Conservation (phyloP, 2,329 filamentous ascomycete genomes). For the Simplicillium aogashimaense region DNA sequence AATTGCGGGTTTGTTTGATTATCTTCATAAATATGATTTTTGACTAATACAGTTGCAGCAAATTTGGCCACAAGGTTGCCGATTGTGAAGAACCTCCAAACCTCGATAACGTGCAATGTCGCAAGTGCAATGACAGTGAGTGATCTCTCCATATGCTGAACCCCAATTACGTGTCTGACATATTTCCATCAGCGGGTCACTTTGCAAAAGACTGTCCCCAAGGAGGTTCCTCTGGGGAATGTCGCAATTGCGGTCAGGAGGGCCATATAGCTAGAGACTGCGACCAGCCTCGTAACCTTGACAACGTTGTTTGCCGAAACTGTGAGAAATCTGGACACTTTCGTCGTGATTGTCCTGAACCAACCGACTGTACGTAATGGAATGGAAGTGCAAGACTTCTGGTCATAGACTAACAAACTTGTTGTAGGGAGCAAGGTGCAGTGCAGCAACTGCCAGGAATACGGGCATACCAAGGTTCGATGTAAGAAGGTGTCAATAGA, state of each 20-base stretch:
- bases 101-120: slow-evolving; percentile 53
- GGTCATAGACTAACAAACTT: slow-evolving; percentile 9
- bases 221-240: slow-evolving; percentile 42
- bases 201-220: slow-evolving; percentile 55
- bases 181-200: slow-evolving; percentile 39
- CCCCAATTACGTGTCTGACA: slow-evolving; percentile 1
- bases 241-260: slow-evolving; percentile 54
- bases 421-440: slow-evolving; percentile 26
- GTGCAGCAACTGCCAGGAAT: slow-evolving; percentile 26
- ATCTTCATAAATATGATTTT: slow-evolving; percentile 1
- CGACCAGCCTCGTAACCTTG: slow-evolving; percentile 31
- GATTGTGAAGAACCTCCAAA: slow-evolving; percentile 52
- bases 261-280: slow-evolving; percentile 48
- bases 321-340: slow-evolving; percentile 53
- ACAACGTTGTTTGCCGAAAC: slow-evolving; percentile 46
- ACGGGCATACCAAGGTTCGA: slow-evolving; percentile 27
- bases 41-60: slow-evolving; percentile 16
- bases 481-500: slow-evolving; percentile 21
- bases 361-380: slow-evolving; percentile 26
- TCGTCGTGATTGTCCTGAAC: slow-evolving; percentile 52
- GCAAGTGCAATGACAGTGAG: slow-evolving; percentile 53
- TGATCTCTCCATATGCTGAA: slow-evolving; percentile 2
- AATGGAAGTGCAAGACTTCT: background rate
- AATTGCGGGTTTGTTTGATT: slow-evolving; percentile 46
- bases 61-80: slow-evolving; percentile 38